Conservation (phyloP, 345 rosid genomes). For the Brassica juncea region DNA sequence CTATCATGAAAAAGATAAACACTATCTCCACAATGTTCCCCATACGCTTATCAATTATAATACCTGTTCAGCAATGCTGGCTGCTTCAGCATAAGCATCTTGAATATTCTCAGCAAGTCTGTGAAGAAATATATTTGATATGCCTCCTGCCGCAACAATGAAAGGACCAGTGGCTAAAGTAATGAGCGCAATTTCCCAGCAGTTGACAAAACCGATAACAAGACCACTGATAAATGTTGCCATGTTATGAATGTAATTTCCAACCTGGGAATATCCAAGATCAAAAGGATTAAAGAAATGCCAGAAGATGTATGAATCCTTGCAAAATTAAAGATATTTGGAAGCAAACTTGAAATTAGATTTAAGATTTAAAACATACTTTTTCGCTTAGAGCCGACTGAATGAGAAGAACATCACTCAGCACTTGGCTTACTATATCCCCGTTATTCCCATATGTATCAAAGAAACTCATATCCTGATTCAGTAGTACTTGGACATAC, state of each 20-base stretch:
- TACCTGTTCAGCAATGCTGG: slow-evolving; percentile 98
- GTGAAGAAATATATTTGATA: slow-evolving; percentile 96
- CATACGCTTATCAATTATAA: slow-evolving; percentile 7
- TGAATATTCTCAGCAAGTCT: slow-evolving; percentile 99
- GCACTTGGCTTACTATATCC: slow-evolving; percentile 98
- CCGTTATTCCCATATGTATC: slow-evolving; percentile 99
- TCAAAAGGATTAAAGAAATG: slow-evolving; percentile 19
- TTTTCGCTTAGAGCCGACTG: slow-evolving; percentile 99
- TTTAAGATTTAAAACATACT: slow-evolving; percentile 47
- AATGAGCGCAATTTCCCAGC: slow-evolving; percentile 96
- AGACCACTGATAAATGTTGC: slow-evolving; percentile 97
- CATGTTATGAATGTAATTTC: slow-evolving; percentile 99
- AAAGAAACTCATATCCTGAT: slow-evolving; percentile 99
- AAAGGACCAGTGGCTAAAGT: slow-evolving; percentile 97
- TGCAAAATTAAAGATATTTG: slow-evolving; percentile 15
- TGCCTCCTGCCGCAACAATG: slow-evolving; percentile 99
- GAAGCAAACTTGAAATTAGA: slow-evolving; percentile 29
- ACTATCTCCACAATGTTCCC: background rate
- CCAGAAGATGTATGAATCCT: slow-evolving; percentile 10
- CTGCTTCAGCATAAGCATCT: slow-evolving; percentile 99
- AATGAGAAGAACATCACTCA: slow-evolving; percentile 96
- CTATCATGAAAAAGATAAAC: background rate
- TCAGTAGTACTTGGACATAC: slow-evolving; percentile 90
- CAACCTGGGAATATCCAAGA: slow-evolving; percentile 63
- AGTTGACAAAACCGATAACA: slow-evolving; percentile 82